These are phyloP conservation scores for Phytophthora citrophthora DNA, from an alignment of 352 stramenopile species.

Conservation along the genomic window DNA sequence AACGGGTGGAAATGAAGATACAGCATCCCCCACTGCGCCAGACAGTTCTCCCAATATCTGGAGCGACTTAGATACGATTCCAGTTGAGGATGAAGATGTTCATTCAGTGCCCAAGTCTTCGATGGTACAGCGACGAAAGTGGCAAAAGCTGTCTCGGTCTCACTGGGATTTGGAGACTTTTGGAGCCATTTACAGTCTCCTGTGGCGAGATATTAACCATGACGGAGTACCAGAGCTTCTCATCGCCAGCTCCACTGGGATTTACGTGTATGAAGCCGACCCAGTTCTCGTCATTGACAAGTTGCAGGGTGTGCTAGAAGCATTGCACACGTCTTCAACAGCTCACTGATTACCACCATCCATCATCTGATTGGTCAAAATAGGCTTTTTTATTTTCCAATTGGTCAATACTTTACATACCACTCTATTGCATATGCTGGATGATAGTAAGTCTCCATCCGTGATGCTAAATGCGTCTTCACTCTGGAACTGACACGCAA, in stretches of 20 bases:
- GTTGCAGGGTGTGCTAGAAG: conserved; percentile 32
- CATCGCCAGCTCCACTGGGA: conserved; percentile 64
- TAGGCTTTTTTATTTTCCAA: background rate
- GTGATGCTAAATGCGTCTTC: conserved; percentile 13
- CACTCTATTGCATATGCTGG: conserved; percentile 9
- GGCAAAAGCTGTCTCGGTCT: conserved; percentile 34
- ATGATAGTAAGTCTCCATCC: conserved; percentile 14
- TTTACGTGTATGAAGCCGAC: conserved; percentile 74
- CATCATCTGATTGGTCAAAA: conserved; percentile 22
- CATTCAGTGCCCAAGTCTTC: background rate
- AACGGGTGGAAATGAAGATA: background rate
- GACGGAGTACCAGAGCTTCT: conserved; percentile 72
- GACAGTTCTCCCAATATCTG: conserved; percentile 40
- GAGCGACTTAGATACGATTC: conserved; percentile 20
- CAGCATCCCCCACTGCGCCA: conserved; percentile 14
- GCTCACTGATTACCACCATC: conserved; percentile 8
- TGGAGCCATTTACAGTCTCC: conserved; percentile 76
- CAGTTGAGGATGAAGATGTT: conserved; percentile 6
- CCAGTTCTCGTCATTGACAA: conserved; percentile 44
- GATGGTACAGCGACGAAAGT: conserved; percentile 30
- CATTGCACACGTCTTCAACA: conserved; percentile 17
- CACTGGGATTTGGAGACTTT: conserved; percentile 65
- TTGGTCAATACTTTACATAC: conserved; percentile 7
- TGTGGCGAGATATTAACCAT: conserved; percentile 67
- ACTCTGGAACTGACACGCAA: conserved; percentile 25